These are phyloP conservation scores for Rhizopogon roseolus DNA, from an alignment of 768 basidiomycete species.

Conservation along the genomic window DNA sequence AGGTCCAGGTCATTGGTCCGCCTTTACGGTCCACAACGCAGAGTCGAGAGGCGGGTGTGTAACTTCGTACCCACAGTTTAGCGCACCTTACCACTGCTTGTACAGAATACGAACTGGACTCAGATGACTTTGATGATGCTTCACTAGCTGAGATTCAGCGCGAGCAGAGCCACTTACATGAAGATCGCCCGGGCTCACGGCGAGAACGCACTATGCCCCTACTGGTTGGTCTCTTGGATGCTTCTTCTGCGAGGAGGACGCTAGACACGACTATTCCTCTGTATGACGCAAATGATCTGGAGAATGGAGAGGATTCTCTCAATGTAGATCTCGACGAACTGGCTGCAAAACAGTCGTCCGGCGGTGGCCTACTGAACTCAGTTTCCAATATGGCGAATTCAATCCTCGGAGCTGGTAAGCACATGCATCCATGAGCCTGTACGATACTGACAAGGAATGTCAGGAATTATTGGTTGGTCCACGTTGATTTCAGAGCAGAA, in stretches of 20 bases:
- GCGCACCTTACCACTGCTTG: constrained; percentile 6
- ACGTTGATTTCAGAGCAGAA: background rate
- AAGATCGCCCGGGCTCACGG: constrained; percentile 29
- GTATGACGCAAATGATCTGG: constrained; percentile 15
- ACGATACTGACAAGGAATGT: constrained; percentile 11
- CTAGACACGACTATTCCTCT: constrained; percentile 52
- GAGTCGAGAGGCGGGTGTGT: constrained; percentile 81
- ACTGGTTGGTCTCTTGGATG: constrained; percentile 74
- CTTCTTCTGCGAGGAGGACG: constrained; percentile 51
- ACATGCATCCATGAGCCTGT: constrained; percentile 1
- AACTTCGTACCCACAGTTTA: constrained; percentile 12
- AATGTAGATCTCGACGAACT: constrained; percentile 66
- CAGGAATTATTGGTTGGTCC: constrained; percentile 69
- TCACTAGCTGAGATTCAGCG: constrained; percentile 25
- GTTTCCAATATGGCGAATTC: constrained; percentile 95
- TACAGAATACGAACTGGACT: constrained; percentile 79
- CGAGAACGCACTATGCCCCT: constrained; percentile 65
- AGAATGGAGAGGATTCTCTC: constrained; percentile 26
- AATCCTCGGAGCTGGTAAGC: constrained; percentile 84
- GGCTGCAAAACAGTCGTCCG: constrained; percentile 57
- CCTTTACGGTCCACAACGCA: constrained; percentile 66
- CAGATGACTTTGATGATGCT: constrained; percentile 71
- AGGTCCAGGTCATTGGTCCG: constrained; percentile 64
- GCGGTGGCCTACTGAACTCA: constrained; percentile 75
- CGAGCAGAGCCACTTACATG: constrained; percentile 14